Base-by-base conservation (phyloP, 164 flowering plant species). In the Dillenia turbinata region DNA sequence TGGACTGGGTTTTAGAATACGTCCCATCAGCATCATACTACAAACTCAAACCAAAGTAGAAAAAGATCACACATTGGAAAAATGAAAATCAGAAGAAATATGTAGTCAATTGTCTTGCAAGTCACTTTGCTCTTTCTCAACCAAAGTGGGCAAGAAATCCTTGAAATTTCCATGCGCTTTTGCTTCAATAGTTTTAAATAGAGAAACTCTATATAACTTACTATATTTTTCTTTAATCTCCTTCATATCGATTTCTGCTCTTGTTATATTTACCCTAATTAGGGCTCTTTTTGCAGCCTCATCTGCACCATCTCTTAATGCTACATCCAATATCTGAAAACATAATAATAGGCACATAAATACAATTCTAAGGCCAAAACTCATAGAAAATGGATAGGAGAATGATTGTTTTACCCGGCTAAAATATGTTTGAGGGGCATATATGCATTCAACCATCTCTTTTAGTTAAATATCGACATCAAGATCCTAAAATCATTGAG, bases 121-220 rank as follows among this genome's bases (percentile, higher is more conserved):
- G 40, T 33, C 40, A 33, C 40, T 5, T 33, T 33, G 6, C 40
- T 33, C 7, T 33, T 33, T 33, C 40, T 6, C 81, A 47, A 81
- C 15, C 76, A 89, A 73, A 14, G 86, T 63, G 44, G 85, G 81
- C 83, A 92, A 66, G 75, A 89, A 80, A 17, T 87, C 88, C 75
- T 76, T 87, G 61, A 77, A 89, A 77, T 77, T 84, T 33, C 96
- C 97, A 44, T 69, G 63, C 49, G 79, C 73, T 8, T 50, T 70
- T 2, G 75, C 80, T 43, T 73, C 81, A 45, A 92, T 80, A 69
- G 78, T 85, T 56, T 73, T 13, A 6, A 73, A 26, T 26, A 89
- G 64, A 44, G 80, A 44, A 62, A 75, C 77, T 40, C 88, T 86
- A 67, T 67, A 72, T 12, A 47, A 54, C 12, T 68, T 68, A 5